Base-by-base conservation (phyloP, 2,329 filamentous ascomycete species). In the Gaeumannomyces sp. region DNA sequence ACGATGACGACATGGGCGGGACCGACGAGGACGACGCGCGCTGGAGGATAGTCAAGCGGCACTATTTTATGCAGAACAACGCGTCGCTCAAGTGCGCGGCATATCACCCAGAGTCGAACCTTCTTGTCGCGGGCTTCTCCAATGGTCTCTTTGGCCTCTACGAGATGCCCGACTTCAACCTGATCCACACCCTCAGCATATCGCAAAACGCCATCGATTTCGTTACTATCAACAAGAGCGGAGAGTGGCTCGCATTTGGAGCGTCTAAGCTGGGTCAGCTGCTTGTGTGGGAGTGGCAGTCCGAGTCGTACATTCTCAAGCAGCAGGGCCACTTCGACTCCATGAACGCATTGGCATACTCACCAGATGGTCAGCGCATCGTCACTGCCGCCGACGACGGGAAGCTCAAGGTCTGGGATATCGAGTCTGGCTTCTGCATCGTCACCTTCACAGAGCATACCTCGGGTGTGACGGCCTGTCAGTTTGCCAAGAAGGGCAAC, bases 281-380 rank as follows among this genome's bases (percentile, higher is more conserved):
- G n/a, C 80, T 99, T 4, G 95, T 99, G 4, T 99, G 95, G 95
- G 95, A 99, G 76, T 99, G 96, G 93, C 94, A 98, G 74, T 99
- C 95, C 0, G 96, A 99, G 76, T 98, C 94, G 7, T 99, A 99
- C 76, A 96, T 99, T 66, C 81, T 99, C 61, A 99, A 99, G 78
- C 95, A 99, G 73, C 95, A 98, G 76, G 95, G 94, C 0, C 95
- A 99, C 77, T 93, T 97, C 69, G 95, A 99, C 75, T 90, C 92
- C 2, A 93, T 98, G 86, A 98, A 98, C 76, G 86, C 93, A 0
- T 82, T 99, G 4, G 89, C 91, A 11, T 99, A 98, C 77, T 94
- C 95, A 6, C 93, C 95, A 0, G 94, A 97, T 72, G 94, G 95
- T 5, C 92, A 96, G 72, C 89, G 91, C 56, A 92, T 99, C 68